phyloP scores from a whole-genome alignment of 2,329 filamentous ascomycete species.

The Cercospora brassicicola region DNA sequence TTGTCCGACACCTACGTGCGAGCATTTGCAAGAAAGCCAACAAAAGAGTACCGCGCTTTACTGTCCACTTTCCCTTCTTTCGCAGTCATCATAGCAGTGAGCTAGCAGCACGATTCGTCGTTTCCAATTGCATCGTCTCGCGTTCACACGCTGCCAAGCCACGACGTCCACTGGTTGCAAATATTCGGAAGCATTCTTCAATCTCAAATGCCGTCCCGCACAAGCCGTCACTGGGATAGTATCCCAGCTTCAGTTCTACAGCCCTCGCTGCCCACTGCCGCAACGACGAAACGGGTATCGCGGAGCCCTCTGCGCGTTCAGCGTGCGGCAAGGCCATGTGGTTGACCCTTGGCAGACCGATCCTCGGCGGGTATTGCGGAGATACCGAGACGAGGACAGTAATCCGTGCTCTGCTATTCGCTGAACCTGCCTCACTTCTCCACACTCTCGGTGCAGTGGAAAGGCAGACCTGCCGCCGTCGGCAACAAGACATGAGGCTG shows the following conservation, averaged over 20 bases:
- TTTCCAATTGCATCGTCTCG: neutral
- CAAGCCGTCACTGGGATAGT: neutral
- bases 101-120: neutral
- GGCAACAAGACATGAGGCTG: conserved; percentile 16
- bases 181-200: neutral
- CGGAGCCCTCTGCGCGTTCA: neutral
- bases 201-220: neutral
- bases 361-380: conserved; percentile 16
- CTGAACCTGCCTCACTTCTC: conserved; percentile 9
- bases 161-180: neutral
- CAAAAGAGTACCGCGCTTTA: neutral
- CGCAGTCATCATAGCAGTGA: neutral
- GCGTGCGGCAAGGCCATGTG: neutral
- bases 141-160: neutral
- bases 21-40: neutral
- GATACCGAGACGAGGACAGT: neutral
- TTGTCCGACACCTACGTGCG: neutral
- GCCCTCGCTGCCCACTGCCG: neutral
- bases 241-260: neutral
- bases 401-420: conserved; percentile 7
- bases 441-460: conserved; percentile 16
- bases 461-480: conserved; percentile 14
- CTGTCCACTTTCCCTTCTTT: neutral
- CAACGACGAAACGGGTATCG: conserved; percentile 1
- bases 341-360: neutral